Conservation (phyloP, 768 basidiomycete species). For the Xerocomellus amylosporus region DNA sequence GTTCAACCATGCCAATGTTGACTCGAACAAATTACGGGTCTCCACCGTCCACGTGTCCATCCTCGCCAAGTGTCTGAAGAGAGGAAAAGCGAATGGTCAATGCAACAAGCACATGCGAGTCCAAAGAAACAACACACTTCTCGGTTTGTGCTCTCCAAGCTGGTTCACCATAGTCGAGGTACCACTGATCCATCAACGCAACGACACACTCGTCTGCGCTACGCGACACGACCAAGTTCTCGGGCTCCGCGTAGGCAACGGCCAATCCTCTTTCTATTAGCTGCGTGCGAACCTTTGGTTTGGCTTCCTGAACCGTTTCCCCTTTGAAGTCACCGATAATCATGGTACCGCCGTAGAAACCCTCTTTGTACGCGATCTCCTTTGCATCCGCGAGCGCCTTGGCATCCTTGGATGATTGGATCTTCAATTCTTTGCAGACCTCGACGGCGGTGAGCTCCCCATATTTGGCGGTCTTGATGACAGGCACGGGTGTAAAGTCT, state of each 20-base stretch:
- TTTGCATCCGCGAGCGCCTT: conserved; percentile 96
- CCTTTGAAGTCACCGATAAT: conserved; percentile 89
- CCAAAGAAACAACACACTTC: conserved; percentile 49
- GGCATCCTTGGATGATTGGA: conserved; percentile 90
- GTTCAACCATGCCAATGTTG: conserved; percentile 90
- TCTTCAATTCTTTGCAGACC: conserved; percentile 85
- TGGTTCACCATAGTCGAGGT: conserved; percentile 92
- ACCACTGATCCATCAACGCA: conserved; percentile 99
- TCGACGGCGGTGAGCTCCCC: conserved; percentile 87
- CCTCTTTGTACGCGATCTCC: conserved; percentile 97
- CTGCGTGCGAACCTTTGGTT: conserved; percentile 77
- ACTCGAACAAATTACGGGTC: conserved; percentile 90
- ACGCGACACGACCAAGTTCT: conserved; percentile 83
- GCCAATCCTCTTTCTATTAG: conserved; percentile 80
- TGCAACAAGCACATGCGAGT: not conserved
- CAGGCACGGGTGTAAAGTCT: conserved; percentile 79
- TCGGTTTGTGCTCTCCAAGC: conserved; percentile 86
- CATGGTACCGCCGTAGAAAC: conserved; percentile 95
- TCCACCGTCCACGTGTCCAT: conserved; percentile 94
- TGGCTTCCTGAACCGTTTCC: conserved; percentile 84
- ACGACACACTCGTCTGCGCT: conserved; percentile 98
- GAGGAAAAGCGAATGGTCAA: not conserved
- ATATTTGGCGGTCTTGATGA: conserved; percentile 86
- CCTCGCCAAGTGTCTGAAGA: conserved; percentile 61
- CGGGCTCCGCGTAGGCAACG: conserved; percentile 93